Percentiles rank a stretch among this genome's conserved stretches.
phyloP scores from a whole-genome alignment of 1,284 basidiomycete genomes.

The Kwoniella shivajii region DNA sequence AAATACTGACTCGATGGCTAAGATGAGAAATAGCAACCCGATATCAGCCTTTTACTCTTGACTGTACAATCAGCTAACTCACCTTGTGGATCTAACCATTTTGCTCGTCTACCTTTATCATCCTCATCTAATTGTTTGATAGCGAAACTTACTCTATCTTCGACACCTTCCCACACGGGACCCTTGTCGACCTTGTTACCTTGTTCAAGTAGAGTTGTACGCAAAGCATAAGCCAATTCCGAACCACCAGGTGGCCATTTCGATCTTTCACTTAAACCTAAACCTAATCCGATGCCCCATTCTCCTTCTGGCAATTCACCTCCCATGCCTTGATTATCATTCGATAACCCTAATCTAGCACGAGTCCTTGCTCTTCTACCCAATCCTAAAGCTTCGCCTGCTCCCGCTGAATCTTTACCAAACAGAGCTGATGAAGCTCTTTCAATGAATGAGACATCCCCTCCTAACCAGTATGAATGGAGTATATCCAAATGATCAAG shows the following conservation, averaged over 20 bases:
- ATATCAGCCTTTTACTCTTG: not conserved
- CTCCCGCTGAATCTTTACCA: constrained; percentile 38
- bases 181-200: constrained; percentile 20
- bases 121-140: constrained; percentile 67
- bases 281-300: constrained; percentile 66
- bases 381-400: constrained; percentile 35
- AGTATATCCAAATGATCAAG: constrained; percentile 50
- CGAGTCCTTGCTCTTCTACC: constrained; percentile 43
- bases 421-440: constrained; percentile 44
- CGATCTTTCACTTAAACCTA: constrained; percentile 66
- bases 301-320: constrained; percentile 21
- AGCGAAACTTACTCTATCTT: constrained; percentile 77
- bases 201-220: constrained; percentile 53
- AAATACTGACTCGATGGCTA: not conserved
- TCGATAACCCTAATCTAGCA: constrained; percentile 38
- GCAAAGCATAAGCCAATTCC: constrained; percentile 75
- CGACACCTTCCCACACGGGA: constrained; percentile 63
- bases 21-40: not conserved
- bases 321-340: not conserved
- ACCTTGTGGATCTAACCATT: constrained; percentile 70
- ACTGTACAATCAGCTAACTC: constrained; percentile 10
- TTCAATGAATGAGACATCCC: constrained; percentile 42
- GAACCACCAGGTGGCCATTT: constrained; percentile 82
- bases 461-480: constrained; percentile 44
- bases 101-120: constrained; percentile 61